phyloP scores from a whole-genome alignment of 306 rosid genomes.

The Ammopiptanthus mongolicus region DNA sequence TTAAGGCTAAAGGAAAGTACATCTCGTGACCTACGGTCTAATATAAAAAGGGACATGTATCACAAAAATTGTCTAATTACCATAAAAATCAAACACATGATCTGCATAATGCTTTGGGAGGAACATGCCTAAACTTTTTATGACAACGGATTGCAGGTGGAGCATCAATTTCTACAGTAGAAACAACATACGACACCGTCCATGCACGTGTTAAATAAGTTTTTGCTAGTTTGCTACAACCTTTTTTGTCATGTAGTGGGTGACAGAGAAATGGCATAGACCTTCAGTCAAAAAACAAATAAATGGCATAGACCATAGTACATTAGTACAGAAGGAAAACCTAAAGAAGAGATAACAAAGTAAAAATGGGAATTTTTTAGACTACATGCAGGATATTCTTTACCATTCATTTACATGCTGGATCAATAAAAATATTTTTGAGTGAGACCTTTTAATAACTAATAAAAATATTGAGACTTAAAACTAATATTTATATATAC shows the following conservation, averaged over 20 bases:
- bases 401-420: too few relatives aligned
- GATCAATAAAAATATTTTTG: too few relatives aligned
- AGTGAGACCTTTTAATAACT: too few relatives aligned
- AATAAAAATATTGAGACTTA: too few relatives aligned
- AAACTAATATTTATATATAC: too few relatives aligned
- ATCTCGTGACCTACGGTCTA: background rate
- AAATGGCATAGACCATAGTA: too few relatives aligned
- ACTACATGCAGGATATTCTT: too few relatives aligned
- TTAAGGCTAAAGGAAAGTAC: background rate
- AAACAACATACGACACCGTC: background rate
- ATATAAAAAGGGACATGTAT: background rate
- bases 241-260: constrained; percentile 13
- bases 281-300: too few relatives aligned
- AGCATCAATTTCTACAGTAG: background rate
- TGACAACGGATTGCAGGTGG: background rate
- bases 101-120: background rate
- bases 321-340: too few relatives aligned
- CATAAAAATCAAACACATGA: background rate
- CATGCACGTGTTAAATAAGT: constrained; percentile 16
- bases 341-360: background rate
- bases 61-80: background rate
- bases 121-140: background rate
- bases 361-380: background rate
- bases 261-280: background rate
- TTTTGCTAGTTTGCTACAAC: constrained; percentile 4